These are phyloP conservation scores for Eucalyptus coolabah DNA, from an alignment of 345 rosid species.

Conservation along the genomic window DNA sequence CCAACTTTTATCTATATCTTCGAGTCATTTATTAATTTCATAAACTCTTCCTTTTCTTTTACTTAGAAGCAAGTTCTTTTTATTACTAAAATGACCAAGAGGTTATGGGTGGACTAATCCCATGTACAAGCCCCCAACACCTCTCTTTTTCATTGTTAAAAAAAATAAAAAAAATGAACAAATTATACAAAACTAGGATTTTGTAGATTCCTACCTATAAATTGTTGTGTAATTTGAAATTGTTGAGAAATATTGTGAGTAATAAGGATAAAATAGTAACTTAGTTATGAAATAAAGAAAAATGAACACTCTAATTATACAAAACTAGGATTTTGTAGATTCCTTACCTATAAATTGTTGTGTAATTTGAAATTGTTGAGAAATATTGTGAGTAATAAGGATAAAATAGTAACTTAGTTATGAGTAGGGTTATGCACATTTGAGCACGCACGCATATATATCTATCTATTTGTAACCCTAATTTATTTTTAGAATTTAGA, in stretches of 20 bases:
- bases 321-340: background rate
- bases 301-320: background rate
- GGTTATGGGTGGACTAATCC: background rate
- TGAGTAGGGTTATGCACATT: too few species aligned
- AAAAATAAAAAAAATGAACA: too few species aligned
- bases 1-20: background rate
- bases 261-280: too few species aligned
- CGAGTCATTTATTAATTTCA: background rate
- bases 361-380: background rate
- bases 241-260: too few species aligned
- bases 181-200: background rate
- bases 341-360: background rate
- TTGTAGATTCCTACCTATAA: background rate
- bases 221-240: background rate
- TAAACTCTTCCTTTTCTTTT: background rate
- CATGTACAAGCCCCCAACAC: background rate
- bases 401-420: too few species aligned
- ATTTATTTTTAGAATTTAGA: too few species aligned
- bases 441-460: too few species aligned
- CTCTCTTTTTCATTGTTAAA: background rate
- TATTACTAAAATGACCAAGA: background rate
- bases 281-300: too few species aligned
- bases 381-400: too few species aligned
- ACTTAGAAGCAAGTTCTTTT: background rate
- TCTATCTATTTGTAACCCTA: too few species aligned